phyloP scores from a whole-genome alignment of 257 asterid genomes.

The Jasminum sambac region DNA sequence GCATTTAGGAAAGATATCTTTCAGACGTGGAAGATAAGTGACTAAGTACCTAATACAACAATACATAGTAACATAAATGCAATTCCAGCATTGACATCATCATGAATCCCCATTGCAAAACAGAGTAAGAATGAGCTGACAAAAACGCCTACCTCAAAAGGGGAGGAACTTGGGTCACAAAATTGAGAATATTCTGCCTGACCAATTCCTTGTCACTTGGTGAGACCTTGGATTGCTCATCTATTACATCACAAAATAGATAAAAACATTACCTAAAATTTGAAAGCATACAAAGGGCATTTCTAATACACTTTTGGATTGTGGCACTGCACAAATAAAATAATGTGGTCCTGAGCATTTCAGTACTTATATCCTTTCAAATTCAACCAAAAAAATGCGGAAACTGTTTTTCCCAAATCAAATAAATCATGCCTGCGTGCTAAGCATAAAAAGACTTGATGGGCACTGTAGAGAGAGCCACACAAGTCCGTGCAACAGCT shows the following conservation, averaged over 20 bases:
- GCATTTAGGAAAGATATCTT: neutral
- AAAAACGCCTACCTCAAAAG: constrained; percentile 59
- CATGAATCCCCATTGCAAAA: neutral
- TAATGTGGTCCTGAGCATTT: neutral
- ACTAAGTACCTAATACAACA: neutral
- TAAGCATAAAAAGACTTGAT: neutral
- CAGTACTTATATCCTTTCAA: neutral
- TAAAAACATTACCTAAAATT: neutral
- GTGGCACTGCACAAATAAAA: neutral
- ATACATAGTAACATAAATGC: neutral
- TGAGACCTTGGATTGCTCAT: constrained; percentile 73
- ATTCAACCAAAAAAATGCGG: neutral
- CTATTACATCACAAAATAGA: constrained; percentile 42
- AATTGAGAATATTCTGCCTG: constrained; percentile 83
- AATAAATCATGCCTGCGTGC: neutral
- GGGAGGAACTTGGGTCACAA: constrained; percentile 76
- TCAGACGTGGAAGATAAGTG: neutral
- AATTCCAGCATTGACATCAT: neutral
- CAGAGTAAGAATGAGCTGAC: neutral
- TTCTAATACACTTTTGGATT: neutral
- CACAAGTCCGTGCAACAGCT: neutral
- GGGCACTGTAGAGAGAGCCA: neutral
- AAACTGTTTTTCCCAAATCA: neutral
- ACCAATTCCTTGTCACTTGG: constrained; percentile 88
- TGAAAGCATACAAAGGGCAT: neutral